These are phyloP conservation scores for Fusarium xylarioides DNA, from an alignment of 2,329 filamentous ascomycete genomes.

Conservation along the genomic window DNA sequence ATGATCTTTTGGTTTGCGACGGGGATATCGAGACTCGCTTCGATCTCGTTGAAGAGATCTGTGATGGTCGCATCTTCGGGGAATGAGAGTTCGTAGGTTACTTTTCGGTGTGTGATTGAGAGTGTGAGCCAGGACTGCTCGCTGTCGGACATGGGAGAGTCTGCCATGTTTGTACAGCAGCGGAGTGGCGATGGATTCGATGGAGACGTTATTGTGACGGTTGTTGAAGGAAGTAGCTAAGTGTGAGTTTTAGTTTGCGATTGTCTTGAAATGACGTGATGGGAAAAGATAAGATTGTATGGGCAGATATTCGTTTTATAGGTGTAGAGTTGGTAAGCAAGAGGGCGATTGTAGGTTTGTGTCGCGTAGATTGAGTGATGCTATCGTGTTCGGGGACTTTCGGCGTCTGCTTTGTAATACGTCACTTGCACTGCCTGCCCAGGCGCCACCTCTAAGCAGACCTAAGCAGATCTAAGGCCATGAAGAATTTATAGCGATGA, in stretches of 20 bases:
- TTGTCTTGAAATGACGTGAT: background rate
- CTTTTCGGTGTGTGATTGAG: conserved; percentile 57
- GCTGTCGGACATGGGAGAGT: conserved; percentile 31
- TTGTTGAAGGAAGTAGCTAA: background rate
- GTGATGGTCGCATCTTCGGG: conserved; percentile 57
- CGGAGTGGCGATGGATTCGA: conserved; percentile 18
- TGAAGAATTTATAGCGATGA: background rate
- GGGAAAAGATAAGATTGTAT: conserved; percentile 3
- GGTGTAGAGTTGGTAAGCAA: background rate
- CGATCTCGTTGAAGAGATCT: conserved; percentile 69
- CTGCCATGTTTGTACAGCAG: conserved; percentile 29
- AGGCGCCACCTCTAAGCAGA: conserved; percentile 2
- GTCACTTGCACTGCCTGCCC: conserved; percentile 42
- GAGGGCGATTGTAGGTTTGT: background rate
- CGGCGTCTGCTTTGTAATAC: conserved; percentile 55
- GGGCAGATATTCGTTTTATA: background rate
- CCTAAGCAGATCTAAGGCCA: background rate
- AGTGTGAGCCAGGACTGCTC: conserved; percentile 51
- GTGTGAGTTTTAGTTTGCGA: background rate
- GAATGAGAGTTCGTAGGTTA: conserved; percentile 55
- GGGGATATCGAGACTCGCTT: conserved; percentile 66
- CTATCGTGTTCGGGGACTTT: conserved; percentile 40
- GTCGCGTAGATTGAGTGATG: conserved; percentile 5
- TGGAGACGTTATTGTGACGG: conserved; percentile 10
- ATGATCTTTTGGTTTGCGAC: conserved; percentile 73